Percentiles rank a stretch among this genome's conserved stretches.
phyloP scores from a whole-genome alignment of 2,329 filamentous ascomycete species.

The Colletotrichum salicis region DNA sequence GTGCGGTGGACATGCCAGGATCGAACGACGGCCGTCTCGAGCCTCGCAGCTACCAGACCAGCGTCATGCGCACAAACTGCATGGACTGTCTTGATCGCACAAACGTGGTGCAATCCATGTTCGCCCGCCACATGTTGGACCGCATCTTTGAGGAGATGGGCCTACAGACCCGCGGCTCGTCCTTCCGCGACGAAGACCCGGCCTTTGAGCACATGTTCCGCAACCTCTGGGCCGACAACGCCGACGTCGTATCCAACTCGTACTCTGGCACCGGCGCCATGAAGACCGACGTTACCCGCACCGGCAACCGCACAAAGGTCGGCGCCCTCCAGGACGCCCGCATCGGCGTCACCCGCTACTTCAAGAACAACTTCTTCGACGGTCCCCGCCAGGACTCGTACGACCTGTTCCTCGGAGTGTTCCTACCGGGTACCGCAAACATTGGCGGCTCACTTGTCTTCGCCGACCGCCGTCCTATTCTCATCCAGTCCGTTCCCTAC shows the following conservation, averaged over 20 bases:
- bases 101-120: slow-evolving; percentile 97
- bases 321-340: slow-evolving; percentile 88
- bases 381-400: slow-evolving; percentile 95
- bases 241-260: slow-evolving; percentile 89
- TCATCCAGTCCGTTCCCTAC: slow-evolving; percentile 95
- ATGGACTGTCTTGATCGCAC: slow-evolving; percentile 99
- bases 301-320: slow-evolving; percentile 85
- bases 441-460: slow-evolving; percentile 81
- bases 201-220: slow-evolving; percentile 92
- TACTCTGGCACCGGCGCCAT: slow-evolving; percentile 97
- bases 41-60: slow-evolving; percentile 82
- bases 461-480: slow-evolving; percentile 82
- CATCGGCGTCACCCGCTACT: slow-evolving; percentile 89
- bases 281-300: slow-evolving; percentile 98
- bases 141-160: slow-evolving; percentile 89
- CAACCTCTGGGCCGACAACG: slow-evolving; percentile 98
- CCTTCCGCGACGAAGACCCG: slow-evolving; percentile 79
- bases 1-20: slow-evolving; percentile 85
- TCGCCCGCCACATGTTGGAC: slow-evolving; percentile 88
- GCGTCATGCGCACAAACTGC: slow-evolving; percentile 96
- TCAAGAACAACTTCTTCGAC: slow-evolving; percentile 93
- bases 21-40: slow-evolving; percentile 78
- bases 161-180: slow-evolving; percentile 79
- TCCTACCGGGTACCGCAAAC: slow-evolving; percentile 78
- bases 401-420: slow-evolving; percentile 90